These are phyloP conservation scores for Metschnikowia lunata DNA, from an alignment of 805 yeast genomes.

Conservation along the genomic window DNA sequence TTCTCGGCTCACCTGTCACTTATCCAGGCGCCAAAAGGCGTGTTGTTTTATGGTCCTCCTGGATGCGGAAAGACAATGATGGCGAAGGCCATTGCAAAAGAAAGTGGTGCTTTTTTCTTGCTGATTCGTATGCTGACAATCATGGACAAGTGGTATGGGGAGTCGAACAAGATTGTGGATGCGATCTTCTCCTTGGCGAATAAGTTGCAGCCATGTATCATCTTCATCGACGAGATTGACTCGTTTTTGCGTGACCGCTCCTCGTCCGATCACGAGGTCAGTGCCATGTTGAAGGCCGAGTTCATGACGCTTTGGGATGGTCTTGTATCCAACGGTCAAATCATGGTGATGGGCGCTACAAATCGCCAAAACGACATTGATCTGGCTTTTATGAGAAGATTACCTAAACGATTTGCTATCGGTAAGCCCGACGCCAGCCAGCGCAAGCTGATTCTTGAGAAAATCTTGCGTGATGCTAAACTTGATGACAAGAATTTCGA, in stretches of 20 bases:
- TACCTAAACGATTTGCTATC: slow-evolving; percentile 86
- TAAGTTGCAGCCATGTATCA: slow-evolving; percentile 89
- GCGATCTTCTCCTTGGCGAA: slow-evolving; percentile 87
- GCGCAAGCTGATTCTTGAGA: slow-evolving; percentile 63
- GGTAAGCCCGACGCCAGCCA: slow-evolving; percentile 66
- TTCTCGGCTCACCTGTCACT: slow-evolving; percentile 64
- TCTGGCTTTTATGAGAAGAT: slow-evolving; percentile 83
- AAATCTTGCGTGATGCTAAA: slow-evolving; percentile 62
- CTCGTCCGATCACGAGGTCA: slow-evolving; percentile 87
- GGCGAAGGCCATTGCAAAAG: slow-evolving; percentile 91
- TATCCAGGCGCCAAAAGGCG: slow-evolving; percentile 92
- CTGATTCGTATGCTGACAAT: slow-evolving; percentile 89
- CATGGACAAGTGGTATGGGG: slow-evolving; percentile 98
- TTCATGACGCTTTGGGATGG: slow-evolving; percentile 99
- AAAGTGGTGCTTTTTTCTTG: slow-evolving; percentile 86
- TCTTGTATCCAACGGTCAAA: slow-evolving; percentile 66
- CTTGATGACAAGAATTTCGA: slow-evolving; percentile 55
- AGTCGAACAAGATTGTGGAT: slow-evolving; percentile 87
- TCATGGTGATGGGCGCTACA: slow-evolving; percentile 91
- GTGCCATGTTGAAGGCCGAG: slow-evolving; percentile 90
- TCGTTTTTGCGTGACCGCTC: slow-evolving; percentile 85
- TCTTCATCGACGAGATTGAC: slow-evolving; percentile 94
- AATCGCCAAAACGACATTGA: slow-evolving; percentile 91
- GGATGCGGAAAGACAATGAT: slow-evolving; percentile 98
- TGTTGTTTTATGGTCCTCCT: slow-evolving; percentile 88